Percentiles rank a stretch among this genome's conserved stretches.
These are phyloP conservation scores for Metschnikowia colocasiae DNA, from an alignment of 805 yeast species.

Conservation along the genomic window DNA sequence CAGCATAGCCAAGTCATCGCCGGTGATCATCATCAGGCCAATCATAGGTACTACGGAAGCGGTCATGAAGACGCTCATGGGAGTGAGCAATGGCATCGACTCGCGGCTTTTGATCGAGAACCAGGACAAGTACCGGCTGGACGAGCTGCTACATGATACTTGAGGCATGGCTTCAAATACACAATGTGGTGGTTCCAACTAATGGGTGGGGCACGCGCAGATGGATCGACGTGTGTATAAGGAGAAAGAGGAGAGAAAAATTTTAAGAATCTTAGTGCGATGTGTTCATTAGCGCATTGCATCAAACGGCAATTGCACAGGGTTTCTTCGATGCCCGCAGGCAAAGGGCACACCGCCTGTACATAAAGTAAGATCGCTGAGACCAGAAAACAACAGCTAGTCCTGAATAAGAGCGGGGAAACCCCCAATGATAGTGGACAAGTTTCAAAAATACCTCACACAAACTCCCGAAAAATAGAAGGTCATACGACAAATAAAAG, in stretches of 20 bases:
- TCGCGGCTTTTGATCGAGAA: conserved; percentile 55
- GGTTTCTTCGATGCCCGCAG: not conserved
- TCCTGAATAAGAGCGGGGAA: too few species aligned
- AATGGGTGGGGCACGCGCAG: not conserved
- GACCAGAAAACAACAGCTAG: too few species aligned
- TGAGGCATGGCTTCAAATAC: not conserved
- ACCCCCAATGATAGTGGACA: too few species aligned
- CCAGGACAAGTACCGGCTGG: conserved; percentile 59
- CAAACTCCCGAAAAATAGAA: too few species aligned
- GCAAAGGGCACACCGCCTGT: not conserved
- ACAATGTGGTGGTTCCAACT: not conserved
- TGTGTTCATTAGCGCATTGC: not conserved
- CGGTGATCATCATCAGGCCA: conserved; percentile 77
- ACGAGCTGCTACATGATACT: not conserved
- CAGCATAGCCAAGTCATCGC: conserved; percentile 71
- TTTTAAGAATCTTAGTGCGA: too few species aligned
- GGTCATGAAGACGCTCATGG: conserved; percentile 74
- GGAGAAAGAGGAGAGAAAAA: too few species aligned
- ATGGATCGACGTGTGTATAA: too few species aligned
- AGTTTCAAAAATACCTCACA: too few species aligned
- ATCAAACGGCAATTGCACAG: not conserved
- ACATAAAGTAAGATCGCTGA: not conserved
- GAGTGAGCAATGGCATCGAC: conserved; percentile 77
- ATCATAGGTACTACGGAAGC: conserved; percentile 93
- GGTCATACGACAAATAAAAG: too few species aligned